Evolutionary conservation across 1,139 yeast species (phyloP), one percentile per base, ranked within the genome.

Genomic region (Pichia norvegensis): DNA sequence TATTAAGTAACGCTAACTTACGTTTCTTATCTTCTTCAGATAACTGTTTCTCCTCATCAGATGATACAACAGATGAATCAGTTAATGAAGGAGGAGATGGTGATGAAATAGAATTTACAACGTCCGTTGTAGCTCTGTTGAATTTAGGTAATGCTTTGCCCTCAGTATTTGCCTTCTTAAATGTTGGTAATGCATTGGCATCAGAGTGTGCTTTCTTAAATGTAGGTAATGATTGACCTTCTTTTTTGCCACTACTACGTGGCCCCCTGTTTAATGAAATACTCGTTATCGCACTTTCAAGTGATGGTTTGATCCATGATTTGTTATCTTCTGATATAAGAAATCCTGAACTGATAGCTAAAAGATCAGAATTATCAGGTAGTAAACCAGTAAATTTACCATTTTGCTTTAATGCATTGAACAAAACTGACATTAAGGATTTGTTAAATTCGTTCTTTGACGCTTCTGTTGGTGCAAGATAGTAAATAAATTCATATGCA

Each of bases 271-370:
- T 54, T 40, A 55, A 62, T 56, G 57, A 52, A 10, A 53, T 51
- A 16, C 37, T 39, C 1, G 46, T 41, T 2, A 45, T 41, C 2
- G 46, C 38, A 7, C 41, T 36, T 1, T 40, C 22, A 17, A 50
- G 40, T 16, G 43, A 46, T 11, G 80, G 79, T 58, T 71, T 75
- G 11, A 59, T 48, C 81, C 81, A 76, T 27, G 53, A 53, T 7
- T 59, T 54, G 36, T 67, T 72, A 22, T 59, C 61, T 27, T 67
- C 70, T 22, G 61, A 58, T 2, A 74, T 63, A n/a, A 78, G 60
- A 52, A 84, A 79, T 0, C 94, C 94, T 11, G 74, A 68, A 73
- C 80, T 70, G 42, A 83, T 67, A 25, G 78, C 85, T 49, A 78
- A 80, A 47, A 82, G 62, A 38, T 72, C 68, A 46, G 72, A 76